A percentile compares a stretch with the other conserved stretches of the same genome.
These are phyloP conservation scores for Microcos paniculata DNA, from an alignment of 345 rosid species.

Conservation along the genomic window DNA sequence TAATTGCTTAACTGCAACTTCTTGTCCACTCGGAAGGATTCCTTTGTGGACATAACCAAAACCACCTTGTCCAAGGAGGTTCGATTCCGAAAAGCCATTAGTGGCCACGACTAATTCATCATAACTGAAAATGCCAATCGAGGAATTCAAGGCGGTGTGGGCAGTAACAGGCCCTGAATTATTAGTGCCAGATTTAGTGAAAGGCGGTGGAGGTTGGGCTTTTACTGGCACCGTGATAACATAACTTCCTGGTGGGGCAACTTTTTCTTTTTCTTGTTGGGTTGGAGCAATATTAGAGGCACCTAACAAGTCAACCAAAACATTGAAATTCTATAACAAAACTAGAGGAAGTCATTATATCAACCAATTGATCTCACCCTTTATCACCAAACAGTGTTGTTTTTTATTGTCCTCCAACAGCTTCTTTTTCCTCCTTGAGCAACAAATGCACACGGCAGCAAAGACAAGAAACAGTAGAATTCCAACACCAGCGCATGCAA, in stretches of 20 bases:
- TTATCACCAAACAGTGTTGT: not conserved
- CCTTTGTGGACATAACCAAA: conserved; percentile 48
- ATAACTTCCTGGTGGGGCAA: conserved; percentile 1
- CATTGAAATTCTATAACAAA: not conserved
- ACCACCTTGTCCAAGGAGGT: conserved; percentile 50
- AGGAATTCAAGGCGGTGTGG: conserved; percentile 30
- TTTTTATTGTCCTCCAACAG: not conserved
- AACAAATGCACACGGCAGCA: conserved; percentile 18
- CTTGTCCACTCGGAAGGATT: conserved; percentile 26
- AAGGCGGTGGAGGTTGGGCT: conserved; percentile 7
- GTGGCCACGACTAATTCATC: conserved; percentile 35
- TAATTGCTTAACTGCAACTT: conserved; percentile 45
- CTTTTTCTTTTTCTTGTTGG: conserved; percentile 15
- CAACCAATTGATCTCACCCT: conserved; percentile 11
- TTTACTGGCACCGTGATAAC: conserved; percentile 13
- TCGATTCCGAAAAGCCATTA: conserved; percentile 33
- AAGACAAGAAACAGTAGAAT: conserved; percentile 28
- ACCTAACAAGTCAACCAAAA: not conserved
- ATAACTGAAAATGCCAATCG: conserved; percentile 35
- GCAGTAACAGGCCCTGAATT: conserved; percentile 23
- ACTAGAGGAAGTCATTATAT: not conserved
- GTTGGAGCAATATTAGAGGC: not conserved
- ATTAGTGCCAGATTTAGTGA: conserved; percentile 16
- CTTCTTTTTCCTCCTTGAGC: conserved; percentile 14
- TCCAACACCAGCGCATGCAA: conserved; percentile 24